Percentiles rank a stretch among this genome's conserved stretches.
phyloP scores from a whole-genome alignment of 2,329 filamentous ascomycete species.

The Cadophora malorum region DNA sequence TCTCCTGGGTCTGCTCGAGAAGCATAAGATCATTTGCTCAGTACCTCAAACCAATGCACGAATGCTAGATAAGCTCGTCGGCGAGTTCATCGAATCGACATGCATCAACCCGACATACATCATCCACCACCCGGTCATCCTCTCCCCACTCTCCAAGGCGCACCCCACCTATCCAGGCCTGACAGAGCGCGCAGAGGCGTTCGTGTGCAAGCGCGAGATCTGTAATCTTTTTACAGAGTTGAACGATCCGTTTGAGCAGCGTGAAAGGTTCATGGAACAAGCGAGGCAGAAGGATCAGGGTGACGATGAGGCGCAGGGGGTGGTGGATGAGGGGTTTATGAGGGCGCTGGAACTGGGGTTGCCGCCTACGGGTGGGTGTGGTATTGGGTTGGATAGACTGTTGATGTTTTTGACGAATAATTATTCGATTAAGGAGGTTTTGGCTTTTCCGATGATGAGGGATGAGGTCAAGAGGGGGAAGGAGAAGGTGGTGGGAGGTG shows the following conservation, averaged over 20 bases:
- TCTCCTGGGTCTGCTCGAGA: constrained; percentile 83
- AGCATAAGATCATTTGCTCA: constrained; percentile 88
- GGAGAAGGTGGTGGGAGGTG: constrained; percentile 58
- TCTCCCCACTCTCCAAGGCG: constrained; percentile 97
- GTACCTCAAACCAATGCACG: constrained; percentile 91
- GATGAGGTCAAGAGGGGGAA: constrained; percentile 66
- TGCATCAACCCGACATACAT: constrained; percentile 95
- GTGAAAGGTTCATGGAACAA: constrained; percentile 91
- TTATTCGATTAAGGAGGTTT: constrained; percentile 94
- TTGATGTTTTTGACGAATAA: constrained; percentile 97
- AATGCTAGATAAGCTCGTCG: constrained; percentile 94
- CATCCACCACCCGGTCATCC: constrained; percentile 80
- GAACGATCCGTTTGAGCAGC: constrained; percentile 95
- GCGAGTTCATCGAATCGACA: constrained; percentile 93
- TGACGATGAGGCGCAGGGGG: constrained; percentile 89
- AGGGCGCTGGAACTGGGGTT: constrained; percentile 87
- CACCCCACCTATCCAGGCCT: constrained; percentile 82
- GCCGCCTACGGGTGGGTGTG: constrained; percentile 94
- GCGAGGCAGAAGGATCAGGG: constrained; percentile 94
- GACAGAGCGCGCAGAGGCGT: constrained; percentile 96
- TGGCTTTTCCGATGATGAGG: constrained; percentile 99
- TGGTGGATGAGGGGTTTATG: constrained; percentile 92
- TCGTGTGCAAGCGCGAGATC: constrained; percentile 97
- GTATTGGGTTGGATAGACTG: constrained; percentile 91
- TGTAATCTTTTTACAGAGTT: constrained; percentile 95